phyloP scores from a whole-genome alignment of 805 yeast species.

The Lipomyces anomalus region DNA sequence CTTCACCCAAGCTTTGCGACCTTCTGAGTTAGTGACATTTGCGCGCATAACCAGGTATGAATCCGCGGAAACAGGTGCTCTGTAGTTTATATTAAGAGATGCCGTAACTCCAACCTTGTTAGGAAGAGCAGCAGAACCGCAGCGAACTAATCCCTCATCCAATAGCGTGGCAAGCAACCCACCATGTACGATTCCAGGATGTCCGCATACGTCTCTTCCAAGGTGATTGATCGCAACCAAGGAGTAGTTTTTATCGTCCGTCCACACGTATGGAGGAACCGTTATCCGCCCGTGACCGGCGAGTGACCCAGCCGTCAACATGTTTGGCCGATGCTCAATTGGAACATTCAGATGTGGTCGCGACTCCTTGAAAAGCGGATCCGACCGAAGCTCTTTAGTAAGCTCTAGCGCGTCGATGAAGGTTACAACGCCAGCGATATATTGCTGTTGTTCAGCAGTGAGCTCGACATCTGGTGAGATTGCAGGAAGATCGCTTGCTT shows the following conservation, averaged over 20 bases:
- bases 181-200: slow-evolving; percentile 74
- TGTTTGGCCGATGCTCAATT: slow-evolving; percentile 15
- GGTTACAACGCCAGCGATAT: background rate
- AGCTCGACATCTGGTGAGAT: background rate
- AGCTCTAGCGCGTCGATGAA: slow-evolving; percentile 25
- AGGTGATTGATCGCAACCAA: slow-evolving; percentile 63
- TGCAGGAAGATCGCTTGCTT: background rate
- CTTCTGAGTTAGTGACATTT: slow-evolving; percentile 56
- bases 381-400: slow-evolving; percentile 26
- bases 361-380: slow-evolving; percentile 25
- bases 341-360: slow-evolving; percentile 30
- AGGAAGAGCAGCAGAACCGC: slow-evolving; percentile 81
- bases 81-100: slow-evolving; percentile 56
- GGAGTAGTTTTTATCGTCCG: slow-evolving; percentile 43
- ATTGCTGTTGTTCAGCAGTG: background rate
- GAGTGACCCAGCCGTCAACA: slow-evolving; percentile 48
- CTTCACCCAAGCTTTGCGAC: slow-evolving; percentile 74
- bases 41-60: slow-evolving; percentile 64
- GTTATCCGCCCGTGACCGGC: slow-evolving; percentile 74
- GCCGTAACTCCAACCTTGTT: slow-evolving; percentile 88
- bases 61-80: slow-evolving; percentile 52
- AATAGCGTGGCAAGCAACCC: slow-evolving; percentile 77
- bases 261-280: slow-evolving; percentile 64
- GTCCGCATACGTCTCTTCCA: slow-evolving; percentile 60
- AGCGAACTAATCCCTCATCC: slow-evolving; percentile 79